Percentiles rank a stretch among this genome's conserved stretches.
Evolutionary conservation across 2,329 filamentous ascomycete species (phyloP).

Genomic region (Hymenoscyphus scutula): DNA sequence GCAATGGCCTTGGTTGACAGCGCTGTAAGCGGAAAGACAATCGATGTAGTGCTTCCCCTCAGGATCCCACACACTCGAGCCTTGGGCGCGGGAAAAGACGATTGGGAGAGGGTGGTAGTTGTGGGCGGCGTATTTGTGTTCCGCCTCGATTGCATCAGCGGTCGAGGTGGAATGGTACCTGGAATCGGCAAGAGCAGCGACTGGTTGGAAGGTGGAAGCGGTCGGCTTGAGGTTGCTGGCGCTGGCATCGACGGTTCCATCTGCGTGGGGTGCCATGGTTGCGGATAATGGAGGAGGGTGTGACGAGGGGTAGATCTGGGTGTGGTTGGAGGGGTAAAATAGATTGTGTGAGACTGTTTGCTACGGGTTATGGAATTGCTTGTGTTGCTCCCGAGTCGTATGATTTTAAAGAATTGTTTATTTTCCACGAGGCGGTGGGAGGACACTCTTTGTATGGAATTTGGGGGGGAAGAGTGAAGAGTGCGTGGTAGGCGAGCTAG

Average conservation of each 20-base stretch:
- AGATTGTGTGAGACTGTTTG: neutral
- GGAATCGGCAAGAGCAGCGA: constrained; percentile 27
- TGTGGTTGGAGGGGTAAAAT: neutral
- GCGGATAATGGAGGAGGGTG: constrained; percentile 10
- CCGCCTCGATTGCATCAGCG: constrained; percentile 72
- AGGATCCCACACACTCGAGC: constrained; percentile 92
- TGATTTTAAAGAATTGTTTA: neutral
- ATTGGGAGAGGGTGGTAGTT: constrained; percentile 98
- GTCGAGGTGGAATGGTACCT: constrained; percentile 76
- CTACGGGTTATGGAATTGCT: neutral
- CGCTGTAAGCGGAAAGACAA: constrained; percentile 96
- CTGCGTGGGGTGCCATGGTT: constrained; percentile 59
- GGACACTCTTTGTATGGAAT: neutral
- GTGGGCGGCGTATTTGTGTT: constrained; percentile 87
- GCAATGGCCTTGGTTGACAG: constrained; percentile 97
- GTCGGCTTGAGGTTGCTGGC: constrained; percentile 37
- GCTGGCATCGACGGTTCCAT: constrained; percentile 39
- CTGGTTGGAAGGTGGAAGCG: constrained; percentile 35
- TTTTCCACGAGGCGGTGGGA: neutral
- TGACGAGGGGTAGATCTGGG: neutral
- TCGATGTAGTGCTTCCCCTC: constrained; percentile 95
- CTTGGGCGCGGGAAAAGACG: constrained; percentile 82
- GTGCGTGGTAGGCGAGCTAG: constrained; percentile 15
- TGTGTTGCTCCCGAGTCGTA: neutral
- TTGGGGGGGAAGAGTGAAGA: neutral